These are phyloP conservation scores for Orbilia javanica DNA, from an alignment of 2,329 filamentous ascomycete species.

Conservation along the genomic window DNA sequence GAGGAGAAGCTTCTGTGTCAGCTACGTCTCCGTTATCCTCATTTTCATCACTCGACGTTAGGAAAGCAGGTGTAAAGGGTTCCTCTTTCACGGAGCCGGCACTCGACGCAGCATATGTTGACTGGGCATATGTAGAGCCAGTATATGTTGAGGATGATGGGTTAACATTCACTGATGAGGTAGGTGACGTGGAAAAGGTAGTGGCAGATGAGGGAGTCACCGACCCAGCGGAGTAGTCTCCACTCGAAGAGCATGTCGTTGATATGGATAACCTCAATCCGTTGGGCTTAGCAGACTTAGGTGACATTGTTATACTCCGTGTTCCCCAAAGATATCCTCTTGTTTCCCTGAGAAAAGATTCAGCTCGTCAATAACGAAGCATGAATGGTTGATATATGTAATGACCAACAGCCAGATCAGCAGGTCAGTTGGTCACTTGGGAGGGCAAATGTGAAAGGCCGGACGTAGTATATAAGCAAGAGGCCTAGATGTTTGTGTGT, in stretches of 20 bases:
- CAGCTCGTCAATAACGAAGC: constrained; percentile 58
- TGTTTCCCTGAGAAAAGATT: constrained; percentile 48
- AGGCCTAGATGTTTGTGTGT: neutral
- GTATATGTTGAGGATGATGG: constrained; percentile 29
- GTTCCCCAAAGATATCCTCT: constrained; percentile 43
- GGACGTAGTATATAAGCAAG: neutral
- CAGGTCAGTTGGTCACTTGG: constrained; percentile 24
- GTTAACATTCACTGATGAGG: constrained; percentile 52
- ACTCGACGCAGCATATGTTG: constrained; percentile 49
- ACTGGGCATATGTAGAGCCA: constrained; percentile 13
- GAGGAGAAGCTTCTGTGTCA: constrained; percentile 54
- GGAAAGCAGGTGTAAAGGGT: constrained; percentile 46
- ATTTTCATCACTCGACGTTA: constrained; percentile 50
- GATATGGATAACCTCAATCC: constrained; percentile 57
- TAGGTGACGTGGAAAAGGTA: constrained; percentile 54
- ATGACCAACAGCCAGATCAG: constrained; percentile 39
- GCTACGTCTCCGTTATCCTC: constrained; percentile 46
- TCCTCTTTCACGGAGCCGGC: constrained; percentile 54
- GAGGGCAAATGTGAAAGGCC: neutral
- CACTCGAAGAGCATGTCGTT: constrained; percentile 54
- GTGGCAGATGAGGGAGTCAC: constrained; percentile 54
- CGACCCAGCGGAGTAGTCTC: constrained; percentile 53
- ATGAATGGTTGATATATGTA: constrained; percentile 39
- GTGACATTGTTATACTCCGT: constrained; percentile 49
- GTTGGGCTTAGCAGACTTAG: constrained; percentile 30